phyloP scores from a whole-genome alignment of 495 filamentous ascomycete species.

The Lasiosphaeria ovina region DNA sequence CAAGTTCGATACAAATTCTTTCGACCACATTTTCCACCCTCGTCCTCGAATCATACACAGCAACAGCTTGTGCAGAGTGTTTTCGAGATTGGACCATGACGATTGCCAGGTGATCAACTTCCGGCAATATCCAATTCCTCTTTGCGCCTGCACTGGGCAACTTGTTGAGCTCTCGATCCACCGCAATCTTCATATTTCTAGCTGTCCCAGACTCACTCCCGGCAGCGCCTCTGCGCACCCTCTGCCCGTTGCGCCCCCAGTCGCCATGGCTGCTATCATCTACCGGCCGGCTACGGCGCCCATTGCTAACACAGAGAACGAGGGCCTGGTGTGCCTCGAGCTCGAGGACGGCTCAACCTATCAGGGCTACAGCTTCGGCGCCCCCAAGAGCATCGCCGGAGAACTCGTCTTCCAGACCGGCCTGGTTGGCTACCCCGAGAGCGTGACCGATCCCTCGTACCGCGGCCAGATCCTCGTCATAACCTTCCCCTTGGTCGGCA shows the following conservation, averaged over 20 bases:
- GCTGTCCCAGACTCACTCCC: not conserved
- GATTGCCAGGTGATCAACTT: slow-evolving; percentile 16
- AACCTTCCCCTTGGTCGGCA: slow-evolving; percentile 95
- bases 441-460: slow-evolving; percentile 97
- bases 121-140: slow-evolving; percentile 9
- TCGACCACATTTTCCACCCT: slow-evolving; percentile 1
- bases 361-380: slow-evolving; percentile 93
- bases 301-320: slow-evolving; percentile 45
- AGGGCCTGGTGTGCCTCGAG: slow-evolving; percentile 73
- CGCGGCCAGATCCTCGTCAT: slow-evolving; percentile 98
- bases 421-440: slow-evolving; percentile 98
- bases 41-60: not conserved
- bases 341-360: slow-evolving; percentile 85
- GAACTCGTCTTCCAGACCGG: slow-evolving; percentile 99
- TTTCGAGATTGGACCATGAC: slow-evolving; percentile 9
- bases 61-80: not conserved
- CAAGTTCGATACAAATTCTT: slow-evolving; percentile 18
- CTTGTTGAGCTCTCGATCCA: slow-evolving; percentile 3
- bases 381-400: slow-evolving; percentile 84
- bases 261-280: slow-evolving; percentile 41
- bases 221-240: not conserved
- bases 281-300: slow-evolving; percentile 58
- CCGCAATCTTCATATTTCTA: slow-evolving; percentile 5
- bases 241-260: slow-evolving; percentile 13
- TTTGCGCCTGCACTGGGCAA: slow-evolving; percentile 13